Conservation (phyloP, 768 basidiomycete genomes). For the Lepiota venenata region DNA sequence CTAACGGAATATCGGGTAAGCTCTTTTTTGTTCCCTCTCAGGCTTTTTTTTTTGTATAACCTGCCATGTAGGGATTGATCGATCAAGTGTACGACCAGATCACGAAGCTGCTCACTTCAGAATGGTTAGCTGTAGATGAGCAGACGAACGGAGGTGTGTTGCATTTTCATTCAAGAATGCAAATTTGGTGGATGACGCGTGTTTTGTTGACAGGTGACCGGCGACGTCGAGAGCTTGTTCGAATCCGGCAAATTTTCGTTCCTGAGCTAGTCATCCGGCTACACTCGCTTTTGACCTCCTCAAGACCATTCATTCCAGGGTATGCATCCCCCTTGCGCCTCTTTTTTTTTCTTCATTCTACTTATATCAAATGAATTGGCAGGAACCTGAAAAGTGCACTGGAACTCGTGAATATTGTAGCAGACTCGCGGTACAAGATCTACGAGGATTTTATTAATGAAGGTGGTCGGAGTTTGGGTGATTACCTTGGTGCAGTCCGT, state of each 20-base stretch:
- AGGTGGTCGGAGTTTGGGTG: slow-evolving; percentile 57
- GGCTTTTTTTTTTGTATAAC: neutral
- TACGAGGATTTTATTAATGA: slow-evolving; percentile 80
- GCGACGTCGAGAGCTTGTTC: slow-evolving; percentile 62
- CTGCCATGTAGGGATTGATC: slow-evolving; percentile 43
- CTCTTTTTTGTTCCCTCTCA: slow-evolving; percentile 4
- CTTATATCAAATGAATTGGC: neutral
- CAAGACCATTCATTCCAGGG: slow-evolving; percentile 64
- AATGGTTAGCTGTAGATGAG: slow-evolving; percentile 67
- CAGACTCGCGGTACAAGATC: slow-evolving; percentile 81
- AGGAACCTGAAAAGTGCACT: slow-evolving; percentile 79
- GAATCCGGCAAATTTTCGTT: slow-evolving; percentile 86
- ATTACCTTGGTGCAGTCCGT: slow-evolving; percentile 73
- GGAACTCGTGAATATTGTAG: slow-evolving; percentile 79
- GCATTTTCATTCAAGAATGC: neutral
- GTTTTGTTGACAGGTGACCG: slow-evolving; percentile 38
- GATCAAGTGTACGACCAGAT: slow-evolving; percentile 65
- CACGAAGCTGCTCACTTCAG: slow-evolving; percentile 67
- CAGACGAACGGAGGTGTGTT: slow-evolving; percentile 38
- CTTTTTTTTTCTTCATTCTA: neutral
- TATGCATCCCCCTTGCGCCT: slow-evolving; percentile 31
- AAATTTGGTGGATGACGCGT: neutral
- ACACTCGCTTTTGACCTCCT: slow-evolving; percentile 67
- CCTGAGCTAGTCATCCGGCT: slow-evolving; percentile 88
- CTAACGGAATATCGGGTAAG: slow-evolving; percentile 60